These are phyloP conservation scores for Fusarium sp. DNA, from an alignment of 2,329 filamentous ascomycete species.

Conservation along the genomic window DNA sequence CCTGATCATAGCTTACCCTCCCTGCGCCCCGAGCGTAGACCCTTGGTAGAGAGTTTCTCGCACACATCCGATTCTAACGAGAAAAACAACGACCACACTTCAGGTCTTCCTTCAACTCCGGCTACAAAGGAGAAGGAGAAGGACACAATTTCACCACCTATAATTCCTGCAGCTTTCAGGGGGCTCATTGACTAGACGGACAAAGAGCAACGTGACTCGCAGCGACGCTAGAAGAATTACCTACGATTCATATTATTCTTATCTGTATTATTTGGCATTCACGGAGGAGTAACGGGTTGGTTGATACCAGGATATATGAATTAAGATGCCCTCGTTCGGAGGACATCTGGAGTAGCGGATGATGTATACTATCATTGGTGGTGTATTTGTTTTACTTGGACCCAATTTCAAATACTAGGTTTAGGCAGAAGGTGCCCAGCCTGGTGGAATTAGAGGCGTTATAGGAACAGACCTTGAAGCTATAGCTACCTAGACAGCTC, in stretches of 20 bases:
- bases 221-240: conserved; percentile 6
- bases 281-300: conserved; percentile 35
- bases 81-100: conserved; percentile 11
- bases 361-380: conserved; percentile 25
- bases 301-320: conserved; percentile 22
- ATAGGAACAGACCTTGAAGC: conserved; percentile 7
- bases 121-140: conserved; percentile 25
- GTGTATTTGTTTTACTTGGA: conserved; percentile 17
- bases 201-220: not conserved
- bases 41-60: conserved; percentile 32
- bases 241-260: conserved; percentile 23
- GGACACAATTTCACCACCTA: conserved; percentile 60
- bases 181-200: conserved; percentile 52
- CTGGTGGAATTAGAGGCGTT: conserved; percentile 39
- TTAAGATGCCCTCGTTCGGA: conserved; percentile 18
- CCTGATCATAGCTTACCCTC: conserved; percentile 34
- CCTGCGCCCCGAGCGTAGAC: conserved; percentile 42
- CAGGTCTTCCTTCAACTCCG: conserved; percentile 40
- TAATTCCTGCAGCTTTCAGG: conserved; percentile 57
- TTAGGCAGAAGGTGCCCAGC: conserved; percentile 23
- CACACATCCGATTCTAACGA: conserved; percentile 33
- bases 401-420: conserved; percentile 11
- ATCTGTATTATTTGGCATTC: conserved; percentile 34
- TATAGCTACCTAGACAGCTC: conserved; percentile 17
- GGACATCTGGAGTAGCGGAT: conserved; percentile 16